phyloP scores from a whole-genome alignment of 331 rosid genomes.

The Acacia pycnantha region DNA sequence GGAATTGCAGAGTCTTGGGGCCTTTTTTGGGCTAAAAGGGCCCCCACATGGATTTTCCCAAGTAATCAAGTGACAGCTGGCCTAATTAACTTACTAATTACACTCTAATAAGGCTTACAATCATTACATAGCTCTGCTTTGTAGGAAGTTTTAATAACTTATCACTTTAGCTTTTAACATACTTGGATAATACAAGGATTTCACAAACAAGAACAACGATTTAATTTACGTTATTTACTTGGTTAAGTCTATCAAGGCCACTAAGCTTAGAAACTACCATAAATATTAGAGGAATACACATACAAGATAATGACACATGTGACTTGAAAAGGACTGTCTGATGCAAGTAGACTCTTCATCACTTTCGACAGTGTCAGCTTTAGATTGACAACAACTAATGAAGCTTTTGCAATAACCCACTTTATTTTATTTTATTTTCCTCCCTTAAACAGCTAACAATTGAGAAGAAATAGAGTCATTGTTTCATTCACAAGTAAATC shows the following conservation, averaged over 20 bases:
- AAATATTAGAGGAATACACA: not conserved
- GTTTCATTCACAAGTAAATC: not conserved
- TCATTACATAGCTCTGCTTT: constrained; percentile 21
- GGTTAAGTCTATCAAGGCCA: not conserved
- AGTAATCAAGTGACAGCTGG: too few species aligned
- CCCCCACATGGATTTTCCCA: too few species aligned
- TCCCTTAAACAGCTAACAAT: not conserved
- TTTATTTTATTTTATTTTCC: too few species aligned
- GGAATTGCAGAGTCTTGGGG: too few species aligned
- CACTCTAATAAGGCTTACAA: constrained; percentile 29
- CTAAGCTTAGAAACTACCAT: not conserved
- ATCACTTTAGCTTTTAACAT: constrained; percentile 93
- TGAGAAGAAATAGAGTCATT: not conserved
- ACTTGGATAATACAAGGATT: constrained; percentile 43
- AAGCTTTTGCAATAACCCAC: not conserved
- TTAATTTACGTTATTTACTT: not conserved
- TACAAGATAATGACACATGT: not conserved
- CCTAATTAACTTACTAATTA: too few species aligned
- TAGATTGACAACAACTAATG: not conserved
- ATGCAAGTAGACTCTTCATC: constrained; percentile 7
- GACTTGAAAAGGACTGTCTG: not conserved
- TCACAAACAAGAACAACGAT: not conserved
- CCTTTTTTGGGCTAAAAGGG: too few species aligned
- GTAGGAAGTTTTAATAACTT: constrained; percentile 50
- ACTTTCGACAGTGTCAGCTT: not conserved